Conservation (phyloP, 2,329 filamentous ascomycete species). For the Aspergillus sojae region DNA sequence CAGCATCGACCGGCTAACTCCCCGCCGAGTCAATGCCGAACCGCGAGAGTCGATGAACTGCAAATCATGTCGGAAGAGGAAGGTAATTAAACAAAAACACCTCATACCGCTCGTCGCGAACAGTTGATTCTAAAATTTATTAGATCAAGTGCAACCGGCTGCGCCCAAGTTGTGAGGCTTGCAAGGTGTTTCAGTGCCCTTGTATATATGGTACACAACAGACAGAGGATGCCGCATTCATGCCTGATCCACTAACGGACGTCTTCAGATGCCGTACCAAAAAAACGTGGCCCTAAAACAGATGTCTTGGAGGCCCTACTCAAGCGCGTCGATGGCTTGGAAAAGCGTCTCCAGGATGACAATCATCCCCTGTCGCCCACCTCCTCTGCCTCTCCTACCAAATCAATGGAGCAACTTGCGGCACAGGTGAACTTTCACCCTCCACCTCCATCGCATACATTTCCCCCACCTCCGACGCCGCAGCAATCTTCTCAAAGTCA, state of each 20-base stretch:
- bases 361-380: slow-evolving; percentile 50
- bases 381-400: slow-evolving; percentile 50
- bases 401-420: slow-evolving; percentile 12
- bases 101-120: not conserved
- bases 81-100: slow-evolving; percentile 65
- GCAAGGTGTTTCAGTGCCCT: slow-evolving; percentile 83
- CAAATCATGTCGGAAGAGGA: slow-evolving; percentile 90
- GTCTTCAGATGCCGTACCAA: slow-evolving; percentile 72
- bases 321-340: slow-evolving; percentile 82
- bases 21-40: slow-evolving; percentile 71
- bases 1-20: slow-evolving; percentile 76
- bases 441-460: slow-evolving; percentile 18
- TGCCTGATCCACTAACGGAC: slow-evolving; percentile 38
- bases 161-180: slow-evolving; percentile 83
- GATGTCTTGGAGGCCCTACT: slow-evolving; percentile 83
- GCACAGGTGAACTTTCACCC: slow-evolving; percentile 13
- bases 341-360: slow-evolving; percentile 75
- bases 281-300: slow-evolving; percentile 87
- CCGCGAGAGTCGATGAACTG: slow-evolving; percentile 92
- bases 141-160: slow-evolving; percentile 92
- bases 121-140: not conserved
- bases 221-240: slow-evolving; percentile 8
- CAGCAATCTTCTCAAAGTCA: slow-evolving; percentile 44
- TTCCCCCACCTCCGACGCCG: slow-evolving; percentile 13
- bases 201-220: slow-evolving; percentile 76